Base-by-base conservation (phyloP, 345 rosid species). In the Conringia planisiliqua region DNA sequence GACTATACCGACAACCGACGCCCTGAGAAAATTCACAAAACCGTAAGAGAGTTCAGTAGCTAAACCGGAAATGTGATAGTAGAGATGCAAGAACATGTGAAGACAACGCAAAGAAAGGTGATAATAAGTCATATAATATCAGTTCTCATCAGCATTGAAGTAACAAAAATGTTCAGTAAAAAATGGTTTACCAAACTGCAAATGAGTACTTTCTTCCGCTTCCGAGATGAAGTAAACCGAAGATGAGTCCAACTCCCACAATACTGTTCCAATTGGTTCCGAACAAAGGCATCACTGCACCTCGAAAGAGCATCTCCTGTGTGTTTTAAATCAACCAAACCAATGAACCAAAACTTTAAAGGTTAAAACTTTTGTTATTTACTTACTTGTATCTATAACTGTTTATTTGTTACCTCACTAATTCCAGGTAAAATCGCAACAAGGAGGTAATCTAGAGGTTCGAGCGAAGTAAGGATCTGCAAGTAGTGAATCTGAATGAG, bases 221-320 rank as follows among this genome's bases (percentile, higher is more conserved):
- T 10, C 98, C 96, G 33, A 91, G 74, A 82, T 94, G 98, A 18
- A 91, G 81, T 71, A 82, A 79, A 54, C 98, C 97, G 29, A 91
- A 95, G 63, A 95, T 20, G 43, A 80, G 33, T 46, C 93, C 89
- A 48, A 86, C 88, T 2, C 42, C 75, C 20, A 86, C 48, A 48
- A 88, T 85, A 74, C 96, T 82, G 17, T 36, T 79, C 92, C 85
- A 89, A 71, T 90, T 83, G 66, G 81, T 82, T 74, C 99, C 97
- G 0, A 86, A 70, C 43, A 90, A 70, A 3, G 97, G 97, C 50
- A 88, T 81, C 58, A 91, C 60, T 27, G 92, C 87, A 27, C 97
- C 93, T 38, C 92, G 89, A 60, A 90, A 91, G 43, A 91, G 88
- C 51, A 95, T 80, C 81, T 91, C 98, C 98, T 94, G 84, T 13